phyloP scores from a whole-genome alignment of 2,329 filamentous ascomycete species.

The Leptosphaerulina australis region DNA sequence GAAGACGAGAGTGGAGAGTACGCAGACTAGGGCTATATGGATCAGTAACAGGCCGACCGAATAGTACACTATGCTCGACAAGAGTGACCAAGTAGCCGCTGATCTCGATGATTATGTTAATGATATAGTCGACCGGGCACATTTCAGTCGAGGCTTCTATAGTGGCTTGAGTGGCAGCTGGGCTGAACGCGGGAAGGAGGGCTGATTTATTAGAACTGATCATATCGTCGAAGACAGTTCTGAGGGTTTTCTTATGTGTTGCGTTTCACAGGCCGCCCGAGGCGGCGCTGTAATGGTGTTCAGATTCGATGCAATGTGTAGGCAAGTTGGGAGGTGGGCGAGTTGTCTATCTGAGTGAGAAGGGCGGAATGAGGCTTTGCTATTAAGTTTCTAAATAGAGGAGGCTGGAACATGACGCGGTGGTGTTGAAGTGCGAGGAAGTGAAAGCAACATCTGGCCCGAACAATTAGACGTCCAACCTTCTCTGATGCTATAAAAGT shows the following conservation, averaged over 20 bases:
- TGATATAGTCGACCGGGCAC: constrained; percentile 24
- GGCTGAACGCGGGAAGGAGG: constrained; percentile 19
- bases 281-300: background rate
- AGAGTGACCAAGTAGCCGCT: constrained; percentile 25
- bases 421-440: constrained; percentile 12
- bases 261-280: background rate
- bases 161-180: constrained; percentile 23
- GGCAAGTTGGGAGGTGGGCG: background rate
- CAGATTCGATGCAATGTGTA: background rate
- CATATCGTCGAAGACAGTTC: background rate
- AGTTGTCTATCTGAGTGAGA: background rate
- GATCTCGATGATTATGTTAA: constrained; percentile 17
- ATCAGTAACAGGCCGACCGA: constrained; percentile 14
- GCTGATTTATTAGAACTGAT: background rate
- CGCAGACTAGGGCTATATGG: constrained; percentile 39
- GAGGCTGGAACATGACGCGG: constrained; percentile 16
- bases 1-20: constrained; percentile 41
- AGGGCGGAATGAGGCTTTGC: background rate
- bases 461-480: constrained; percentile 10
- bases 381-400: constrained; percentile 8
- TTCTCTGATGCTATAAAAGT: constrained; percentile 6
- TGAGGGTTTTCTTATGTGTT: background rate
- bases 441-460: constrained; percentile 23
- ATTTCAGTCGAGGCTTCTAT: constrained; percentile 13
- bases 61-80: constrained; percentile 16